Conservation (phyloP, 2,329 filamentous ascomycete genomes). For the Dichotomopilus funicola region DNA sequence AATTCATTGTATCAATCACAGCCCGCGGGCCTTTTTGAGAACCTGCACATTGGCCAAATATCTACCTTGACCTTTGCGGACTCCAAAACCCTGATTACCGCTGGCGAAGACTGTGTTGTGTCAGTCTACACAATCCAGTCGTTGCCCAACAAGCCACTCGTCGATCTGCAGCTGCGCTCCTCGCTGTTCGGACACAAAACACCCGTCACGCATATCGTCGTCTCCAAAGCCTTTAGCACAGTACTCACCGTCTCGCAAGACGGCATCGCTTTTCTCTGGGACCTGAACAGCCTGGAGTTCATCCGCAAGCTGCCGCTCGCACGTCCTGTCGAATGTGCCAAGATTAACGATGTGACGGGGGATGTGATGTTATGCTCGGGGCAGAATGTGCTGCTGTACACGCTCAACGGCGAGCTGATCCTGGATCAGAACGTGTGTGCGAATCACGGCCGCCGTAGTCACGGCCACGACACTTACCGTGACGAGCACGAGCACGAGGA, state of each 20-base stretch:
- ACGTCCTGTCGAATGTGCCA: constrained; percentile 62
- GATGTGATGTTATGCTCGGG: constrained; percentile 82
- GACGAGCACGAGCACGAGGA: background rate
- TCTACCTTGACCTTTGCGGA: constrained; percentile 80
- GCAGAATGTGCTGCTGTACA: constrained; percentile 69
- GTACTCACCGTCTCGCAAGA: constrained; percentile 78
- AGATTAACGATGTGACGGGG: constrained; percentile 84
- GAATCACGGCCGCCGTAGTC: background rate
- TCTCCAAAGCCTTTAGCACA: constrained; percentile 81
- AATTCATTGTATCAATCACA: constrained; percentile 19
- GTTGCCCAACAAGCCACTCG: constrained; percentile 51
- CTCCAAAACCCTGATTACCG: constrained; percentile 83
- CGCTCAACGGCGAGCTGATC: constrained; percentile 78
- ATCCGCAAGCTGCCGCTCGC: constrained; percentile 63
- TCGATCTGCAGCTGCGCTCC: constrained; percentile 72
- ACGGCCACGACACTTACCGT: background rate
- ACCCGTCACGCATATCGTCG: constrained; percentile 73
- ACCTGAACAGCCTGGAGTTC: constrained; percentile 84
- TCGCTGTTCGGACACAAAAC: constrained; percentile 87
- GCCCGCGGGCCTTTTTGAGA: constrained; percentile 82
- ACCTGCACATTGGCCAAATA: constrained; percentile 85
- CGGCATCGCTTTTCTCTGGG: constrained; percentile 84
- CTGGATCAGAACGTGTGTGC: constrained; percentile 73
- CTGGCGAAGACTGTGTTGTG: constrained; percentile 86
- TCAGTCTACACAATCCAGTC: constrained; percentile 72